A percentile compares a stretch with the other conserved stretches of the same genome.
These are phyloP conservation scores for Perilla frutescens DNA, from an alignment of 257 asterid genomes.

Conservation along the genomic window DNA sequence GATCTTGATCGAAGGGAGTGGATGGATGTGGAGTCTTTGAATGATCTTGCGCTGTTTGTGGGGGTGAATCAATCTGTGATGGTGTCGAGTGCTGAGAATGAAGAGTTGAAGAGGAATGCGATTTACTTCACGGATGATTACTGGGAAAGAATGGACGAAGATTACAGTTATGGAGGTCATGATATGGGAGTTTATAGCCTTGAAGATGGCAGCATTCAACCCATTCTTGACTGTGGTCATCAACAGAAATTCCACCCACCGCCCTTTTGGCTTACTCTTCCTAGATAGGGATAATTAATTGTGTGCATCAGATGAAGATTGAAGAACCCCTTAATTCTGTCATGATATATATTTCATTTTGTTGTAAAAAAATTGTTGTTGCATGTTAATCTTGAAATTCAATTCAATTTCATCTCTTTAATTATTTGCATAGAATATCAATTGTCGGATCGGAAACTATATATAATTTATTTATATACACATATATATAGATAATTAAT, in stretches of 20 bases:
- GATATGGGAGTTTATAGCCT: slow-evolving; percentile 42
- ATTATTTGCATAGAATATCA: too few relatives aligned
- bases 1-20: slow-evolving; percentile 23
- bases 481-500: too few relatives aligned
- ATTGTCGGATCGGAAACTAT: too few relatives aligned
- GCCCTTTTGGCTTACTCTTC: slow-evolving; percentile 42
- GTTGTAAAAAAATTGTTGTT: too few relatives aligned
- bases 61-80: slow-evolving; percentile 48
- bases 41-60: slow-evolving; percentile 36
- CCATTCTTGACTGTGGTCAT: slow-evolving; percentile 2
- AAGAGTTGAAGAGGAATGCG: slow-evolving; percentile 29
- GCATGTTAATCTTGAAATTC: too few relatives aligned
- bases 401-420: too few relatives aligned
- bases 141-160: slow-evolving; percentile 43
- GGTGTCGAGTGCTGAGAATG: slow-evolving; percentile 10
- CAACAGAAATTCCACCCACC: slow-evolving; percentile 35
- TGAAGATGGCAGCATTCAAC: slow-evolving; percentile 29
- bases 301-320: too few relatives aligned
- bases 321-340: too few relatives aligned
- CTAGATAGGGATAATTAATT: too few relatives aligned
- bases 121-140: slow-evolving; percentile 53
- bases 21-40: slow-evolving; percentile 28
- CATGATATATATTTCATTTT: too few relatives aligned
- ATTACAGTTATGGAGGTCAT: slow-evolving; percentile 50
- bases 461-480: too few relatives aligned